phyloP scores from a whole-genome alignment of 2,329 filamentous ascomycete genomes.

The Grosmannia clavigera region DNA sequence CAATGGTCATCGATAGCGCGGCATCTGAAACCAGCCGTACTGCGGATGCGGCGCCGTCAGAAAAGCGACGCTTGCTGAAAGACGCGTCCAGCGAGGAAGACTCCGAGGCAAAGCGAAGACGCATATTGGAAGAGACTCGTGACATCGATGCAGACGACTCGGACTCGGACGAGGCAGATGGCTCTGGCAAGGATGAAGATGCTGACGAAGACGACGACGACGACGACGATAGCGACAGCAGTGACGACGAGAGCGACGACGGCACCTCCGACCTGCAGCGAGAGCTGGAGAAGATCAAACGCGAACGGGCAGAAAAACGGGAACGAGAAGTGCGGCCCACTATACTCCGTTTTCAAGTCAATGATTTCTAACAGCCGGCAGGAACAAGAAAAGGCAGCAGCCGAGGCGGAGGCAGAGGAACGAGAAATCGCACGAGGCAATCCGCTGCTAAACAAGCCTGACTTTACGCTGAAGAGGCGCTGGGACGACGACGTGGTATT shows the following conservation, averaged over 20 bases:
- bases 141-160: slow-evolving; percentile 76
- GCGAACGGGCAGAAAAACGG: slow-evolving; percentile 68
- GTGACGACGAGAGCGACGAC: slow-evolving; percentile 65
- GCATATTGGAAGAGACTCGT: slow-evolving; percentile 76
- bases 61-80: slow-evolving; percentile 9
- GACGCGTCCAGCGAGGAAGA: slow-evolving; percentile 38
- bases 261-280: slow-evolving; percentile 82
- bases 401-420: slow-evolving; percentile 74
- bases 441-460: slow-evolving; percentile 74
- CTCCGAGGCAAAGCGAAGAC: slow-evolving; percentile 67
- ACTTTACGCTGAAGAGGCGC: slow-evolving; percentile 81
- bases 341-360: not conserved
- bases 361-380: slow-evolving; percentile 18
- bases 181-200: slow-evolving; percentile 57
- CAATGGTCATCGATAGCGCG: slow-evolving; percentile 15
- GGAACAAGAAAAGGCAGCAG: slow-evolving; percentile 68
- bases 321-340: slow-evolving; percentile 48
- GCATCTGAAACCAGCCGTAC: slow-evolving; percentile 8
- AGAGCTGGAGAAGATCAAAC: slow-evolving; percentile 88
- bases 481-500: slow-evolving; percentile 99
- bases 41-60: slow-evolving; percentile 11
- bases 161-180: slow-evolving; percentile 43
- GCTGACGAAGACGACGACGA: slow-evolving; percentile 53
- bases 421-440: slow-evolving; percentile 86
- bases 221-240: slow-evolving; percentile 46